Evolutionary conservation across 208 protist species (phyloP), one percentile per base, ranked within the genome.

Genomic region (Wallacemonas rigidus): DNA sequence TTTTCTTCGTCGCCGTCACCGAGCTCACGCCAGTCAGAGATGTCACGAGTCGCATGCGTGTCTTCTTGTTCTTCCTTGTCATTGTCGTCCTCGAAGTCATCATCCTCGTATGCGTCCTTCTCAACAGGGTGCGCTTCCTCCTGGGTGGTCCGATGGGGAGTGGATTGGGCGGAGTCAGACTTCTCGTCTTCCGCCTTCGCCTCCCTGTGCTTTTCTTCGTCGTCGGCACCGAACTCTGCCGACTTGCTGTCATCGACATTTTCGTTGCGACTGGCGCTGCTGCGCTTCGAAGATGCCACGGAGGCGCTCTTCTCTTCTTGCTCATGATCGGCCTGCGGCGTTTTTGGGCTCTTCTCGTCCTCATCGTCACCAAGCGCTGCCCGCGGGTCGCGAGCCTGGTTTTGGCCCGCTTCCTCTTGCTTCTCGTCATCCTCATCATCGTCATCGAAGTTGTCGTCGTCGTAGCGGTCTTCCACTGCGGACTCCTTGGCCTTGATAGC

Each of bases 401-500:
- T 53, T 6, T 76, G 36, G 9, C 14, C 26, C 14, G 11, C 53
- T 1, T 14, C 26, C 12, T 53, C 44, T 35, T n/a, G 5, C 48
- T 65, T 41, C 14, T 71, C 35, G 56, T 62, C 26, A n/a, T 51
- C 51, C 7, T 54, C 69, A 5, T 62, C 53, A n/a, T 74, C 55
- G 8, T 81, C 68, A 41, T 84, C 77, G 63, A 85, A 82, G 67
- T 68, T 74, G 65, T 89, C 72, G 65, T 88, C 75, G 11, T 67
- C 58, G 68, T 86, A 76, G 47, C 53, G 53, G 26, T 72, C 45
- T 15, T 73, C n/a, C 43, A 17, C 60, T 3, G 6, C 51, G 41
- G 61, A 8, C 17, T 55, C 61, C 60, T 73, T 47, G 55, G 17
- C 57, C 61, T 75, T 75, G 4, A 61, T 40, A 35, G 35, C 70